Percentiles rank a stretch among this genome's conserved stretches.
These are phyloP conservation scores for Thermoascus crustaceus DNA, from an alignment of 2,329 filamentous ascomycete genomes.

Conservation along the genomic window DNA sequence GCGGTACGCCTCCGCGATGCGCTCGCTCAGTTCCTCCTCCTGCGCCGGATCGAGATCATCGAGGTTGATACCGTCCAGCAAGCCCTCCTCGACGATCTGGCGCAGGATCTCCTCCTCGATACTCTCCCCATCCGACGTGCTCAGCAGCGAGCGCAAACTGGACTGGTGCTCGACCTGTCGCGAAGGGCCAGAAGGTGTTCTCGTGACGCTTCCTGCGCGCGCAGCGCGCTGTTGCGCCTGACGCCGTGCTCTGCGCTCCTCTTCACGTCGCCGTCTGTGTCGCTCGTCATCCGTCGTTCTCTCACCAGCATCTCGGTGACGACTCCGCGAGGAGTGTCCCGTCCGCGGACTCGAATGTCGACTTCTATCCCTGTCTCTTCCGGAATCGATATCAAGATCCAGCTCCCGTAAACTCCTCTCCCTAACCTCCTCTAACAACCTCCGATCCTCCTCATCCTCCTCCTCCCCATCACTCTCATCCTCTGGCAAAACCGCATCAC, in stretches of 20 bases:
- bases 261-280: constrained; percentile 28
- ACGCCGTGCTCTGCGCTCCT: constrained; percentile 23
- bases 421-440: constrained; percentile 62
- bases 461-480: constrained; percentile 29
- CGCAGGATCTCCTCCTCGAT: constrained; percentile 82
- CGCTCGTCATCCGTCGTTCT: constrained; percentile 33
- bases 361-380: constrained; percentile 16
- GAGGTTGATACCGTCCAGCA: constrained; percentile 80
- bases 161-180: constrained; percentile 80
- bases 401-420: constrained; percentile 58
- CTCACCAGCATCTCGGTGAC: constrained; percentile 27
- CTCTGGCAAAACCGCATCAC: constrained; percentile 69
- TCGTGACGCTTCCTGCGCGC: constrained; percentile 11
- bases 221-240: constrained; percentile 17
- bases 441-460: constrained; percentile 55
- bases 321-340: constrained; percentile 16
- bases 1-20: constrained; percentile 81
- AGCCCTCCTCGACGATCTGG: constrained; percentile 78
- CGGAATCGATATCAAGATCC: no score
- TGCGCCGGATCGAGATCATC: constrained; percentile 76
- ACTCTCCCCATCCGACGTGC: constrained; percentile 65
- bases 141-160: constrained; percentile 76
- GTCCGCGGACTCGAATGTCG: constrained; percentile 19
- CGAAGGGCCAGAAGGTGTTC: constrained; percentile 25
- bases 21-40: constrained; percentile 83